phyloP scores from a whole-genome alignment of 306 rosid genomes.

The Macrotyloma uniflorum region DNA sequence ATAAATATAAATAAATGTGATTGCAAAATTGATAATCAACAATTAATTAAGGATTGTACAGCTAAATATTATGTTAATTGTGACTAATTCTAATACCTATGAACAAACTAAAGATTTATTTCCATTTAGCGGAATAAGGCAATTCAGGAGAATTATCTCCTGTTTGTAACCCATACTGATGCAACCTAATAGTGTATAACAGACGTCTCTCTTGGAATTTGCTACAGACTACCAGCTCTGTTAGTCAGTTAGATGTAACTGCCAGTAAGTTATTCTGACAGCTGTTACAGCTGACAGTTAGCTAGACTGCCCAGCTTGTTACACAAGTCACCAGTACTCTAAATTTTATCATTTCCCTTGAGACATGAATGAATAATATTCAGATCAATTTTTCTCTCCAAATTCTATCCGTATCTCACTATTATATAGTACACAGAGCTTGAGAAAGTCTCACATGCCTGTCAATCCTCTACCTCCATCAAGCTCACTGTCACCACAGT shows the following conservation, averaged over 20 bases:
- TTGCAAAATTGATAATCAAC: neutral
- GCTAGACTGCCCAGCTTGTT: neutral
- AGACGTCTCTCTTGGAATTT: neutral
- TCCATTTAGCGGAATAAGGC: conserved; percentile 21
- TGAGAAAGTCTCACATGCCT: neutral
- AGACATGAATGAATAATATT: neutral
- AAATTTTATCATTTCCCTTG: neutral
- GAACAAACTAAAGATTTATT: conserved; percentile 9
- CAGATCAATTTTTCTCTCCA: neutral
- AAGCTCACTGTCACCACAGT: neutral
- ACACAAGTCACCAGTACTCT: neutral
- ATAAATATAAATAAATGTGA: neutral
- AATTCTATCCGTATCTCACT: neutral
- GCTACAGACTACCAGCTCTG: neutral
- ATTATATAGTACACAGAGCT: neutral
- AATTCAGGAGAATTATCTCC: neutral
- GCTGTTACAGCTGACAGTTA: neutral
- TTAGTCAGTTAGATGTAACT: neutral
- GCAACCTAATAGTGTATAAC: neutral
- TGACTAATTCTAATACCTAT: neutral
- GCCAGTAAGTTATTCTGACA: neutral
- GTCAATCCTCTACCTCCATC: neutral
- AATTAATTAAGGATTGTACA: neutral
- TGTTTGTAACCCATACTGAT: neutral
- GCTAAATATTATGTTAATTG: neutral